Percentiles rank a stretch among this genome's conserved stretches.
Evolutionary conservation across 75 land plant species (phyloP).

Genomic region (Pseudotsuga menziesii): DNA sequence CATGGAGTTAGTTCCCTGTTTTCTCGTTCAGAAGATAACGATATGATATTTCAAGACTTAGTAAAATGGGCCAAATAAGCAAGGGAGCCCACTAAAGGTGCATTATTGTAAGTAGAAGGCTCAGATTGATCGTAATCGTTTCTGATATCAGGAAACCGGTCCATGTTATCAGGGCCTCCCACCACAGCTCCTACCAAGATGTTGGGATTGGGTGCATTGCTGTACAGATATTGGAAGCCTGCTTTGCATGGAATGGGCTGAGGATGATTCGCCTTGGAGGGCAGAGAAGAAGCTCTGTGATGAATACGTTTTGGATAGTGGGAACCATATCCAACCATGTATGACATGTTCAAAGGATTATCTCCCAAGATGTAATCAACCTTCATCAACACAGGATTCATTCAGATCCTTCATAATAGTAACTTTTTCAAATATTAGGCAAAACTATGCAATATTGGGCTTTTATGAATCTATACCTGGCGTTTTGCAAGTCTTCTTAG

Average conservation of each 20-base stretch:
- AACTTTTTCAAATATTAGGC: too few relatives aligned
- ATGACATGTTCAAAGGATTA: conserved; percentile 36
- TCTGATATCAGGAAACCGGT: conserved; percentile 54
- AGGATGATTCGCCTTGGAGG: conserved; percentile 42
- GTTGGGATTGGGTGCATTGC: conserved; percentile 59
- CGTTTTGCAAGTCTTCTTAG: conserved; percentile 47
- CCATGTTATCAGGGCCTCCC: conserved; percentile 75
- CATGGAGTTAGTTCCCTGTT: too few relatives aligned
- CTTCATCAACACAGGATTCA: conserved; percentile 20
- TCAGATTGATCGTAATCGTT: conserved; percentile 43
- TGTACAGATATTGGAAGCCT: conserved; percentile 51
- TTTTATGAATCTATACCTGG: conserved; percentile 30
- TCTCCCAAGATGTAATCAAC: conserved; percentile 15
- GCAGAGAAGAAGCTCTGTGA: conserved; percentile 79
- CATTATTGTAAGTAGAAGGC: conserved; percentile 80
- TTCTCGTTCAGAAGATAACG: too few relatives aligned
- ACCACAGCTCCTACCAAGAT: conserved; percentile 64
- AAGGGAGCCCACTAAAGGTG: conserved; percentile 74
- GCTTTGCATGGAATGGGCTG: conserved; percentile 47
- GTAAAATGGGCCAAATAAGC: conserved; percentile 21
- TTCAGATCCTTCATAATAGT: too few relatives aligned
- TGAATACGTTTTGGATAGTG: conserved; percentile 71
- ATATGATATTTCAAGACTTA: not conserved
- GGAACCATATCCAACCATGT: conserved; percentile 84
- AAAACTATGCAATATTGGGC: too few relatives aligned